Evolutionary conservation across 495 filamentous ascomycete species (phyloP), one percentile per base, ranked within the genome.

Genomic region (Podospora australis): DNA sequence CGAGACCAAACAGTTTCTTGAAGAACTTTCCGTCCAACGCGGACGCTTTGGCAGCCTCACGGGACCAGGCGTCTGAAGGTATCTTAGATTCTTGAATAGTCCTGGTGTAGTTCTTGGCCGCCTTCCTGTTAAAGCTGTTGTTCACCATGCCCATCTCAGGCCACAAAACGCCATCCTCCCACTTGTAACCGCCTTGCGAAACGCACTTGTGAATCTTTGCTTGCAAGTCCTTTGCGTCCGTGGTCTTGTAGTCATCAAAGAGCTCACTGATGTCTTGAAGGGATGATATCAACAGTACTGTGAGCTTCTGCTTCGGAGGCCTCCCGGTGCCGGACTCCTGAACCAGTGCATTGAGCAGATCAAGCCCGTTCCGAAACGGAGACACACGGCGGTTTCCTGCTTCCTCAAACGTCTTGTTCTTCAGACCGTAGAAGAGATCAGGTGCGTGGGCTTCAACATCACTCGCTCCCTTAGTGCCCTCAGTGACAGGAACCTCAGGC

Each of bases 21-120:
- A 57, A 50, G 6, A 46, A 46, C 2, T 16, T 30, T 10, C 41
- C 50, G 1, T 45, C 46, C 10, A 57, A 44, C 4, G 35, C 11
- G 3, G 54, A 41, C 8, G 46, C 50, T n/a, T 44, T 50, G 29
- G 54, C 54, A 1, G 50, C 50, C 21, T 57, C 50, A 9, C 46
- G 42, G 14, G 54, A 53, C 54, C 54, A 57, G 14, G 54, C 47
- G 47, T 57, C 54, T 5, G 54, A 57, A 0, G 26, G 29, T 23
- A 57, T 50, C 1, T 29, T 29, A 30, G 28, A 36, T 1, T 26
- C 6, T 2, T 14, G 24, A 1, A 57, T 42, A 7, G 10, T 19
- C 8, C 23, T 19, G 22, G 43, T 47, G 39, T 47, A 57, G 46
- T 36, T 44, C 1, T 10, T n/a, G 13, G 54, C 41, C 3, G 44